Conservation (phyloP, 345 rosid genomes). For the Firmiana major region DNA sequence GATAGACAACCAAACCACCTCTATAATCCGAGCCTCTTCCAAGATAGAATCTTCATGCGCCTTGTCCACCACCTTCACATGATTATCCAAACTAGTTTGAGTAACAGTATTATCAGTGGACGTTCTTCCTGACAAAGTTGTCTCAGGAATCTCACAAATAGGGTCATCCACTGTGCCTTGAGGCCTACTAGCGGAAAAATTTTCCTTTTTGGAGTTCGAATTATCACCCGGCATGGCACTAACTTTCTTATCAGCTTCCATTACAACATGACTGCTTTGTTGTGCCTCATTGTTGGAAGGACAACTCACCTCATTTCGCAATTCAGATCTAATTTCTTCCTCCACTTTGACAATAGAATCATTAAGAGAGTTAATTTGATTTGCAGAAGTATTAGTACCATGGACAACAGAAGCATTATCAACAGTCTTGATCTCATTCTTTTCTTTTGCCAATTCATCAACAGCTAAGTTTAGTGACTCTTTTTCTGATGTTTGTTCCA, state of each 20-base stretch:
- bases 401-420: constrained; percentile 23
- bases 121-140: constrained; percentile 22
- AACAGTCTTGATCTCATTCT: constrained; percentile 37
- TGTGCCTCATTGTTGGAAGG: constrained; percentile 31
- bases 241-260: constrained; percentile 35
- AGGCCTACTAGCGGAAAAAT: constrained; percentile 30
- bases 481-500: constrained; percentile 35
- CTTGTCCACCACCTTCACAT: constrained; percentile 45
- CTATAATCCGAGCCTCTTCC: constrained; percentile 87
- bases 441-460: constrained; percentile 40
- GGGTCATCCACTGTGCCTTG: constrained; percentile 29
- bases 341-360: constrained; percentile 37
- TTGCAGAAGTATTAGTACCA: constrained; percentile 24
- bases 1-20: constrained; percentile 43
- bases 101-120: constrained; percentile 36
- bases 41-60: constrained; percentile 73
- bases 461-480: constrained; percentile 35
- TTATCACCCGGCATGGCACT: constrained; percentile 25
- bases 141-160: constrained; percentile 27
- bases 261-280: constrained; percentile 31
- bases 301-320: constrained; percentile 41
- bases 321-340: constrained; percentile 40
- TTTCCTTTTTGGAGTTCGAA: constrained; percentile 31
- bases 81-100: constrained; percentile 38
- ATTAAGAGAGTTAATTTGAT: constrained; percentile 26